Percentiles rank a stretch among this genome's conserved stretches.
phyloP scores from a whole-genome alignment of 225 moss, liverwort and hornwort genomes.

The Bryoerythrophyllum caledonicum region DNA sequence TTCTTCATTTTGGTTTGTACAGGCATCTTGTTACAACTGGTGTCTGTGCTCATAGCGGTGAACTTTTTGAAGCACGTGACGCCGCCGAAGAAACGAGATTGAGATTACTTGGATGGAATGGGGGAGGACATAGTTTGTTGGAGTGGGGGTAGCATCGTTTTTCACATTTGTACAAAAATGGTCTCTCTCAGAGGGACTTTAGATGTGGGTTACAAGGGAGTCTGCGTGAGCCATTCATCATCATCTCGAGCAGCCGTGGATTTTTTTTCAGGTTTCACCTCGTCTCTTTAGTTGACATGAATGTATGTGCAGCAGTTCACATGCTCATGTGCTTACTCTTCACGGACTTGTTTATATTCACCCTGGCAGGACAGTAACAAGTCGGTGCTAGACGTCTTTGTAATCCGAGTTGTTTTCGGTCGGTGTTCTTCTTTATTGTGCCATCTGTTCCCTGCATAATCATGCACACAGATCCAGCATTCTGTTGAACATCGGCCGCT shows the following conservation, averaged over 20 bases:
- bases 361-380: slow-evolving; percentile 31
- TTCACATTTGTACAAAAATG: slow-evolving; percentile 36
- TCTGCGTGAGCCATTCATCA: slow-evolving; percentile 19
- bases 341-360: slow-evolving; percentile 34
- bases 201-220: slow-evolving; percentile 26
- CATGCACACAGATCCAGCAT: slow-evolving; percentile 18
- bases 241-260: slow-evolving; percentile 20
- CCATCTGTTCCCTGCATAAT: slow-evolving; percentile 31
- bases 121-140: slow-evolving; percentile 12
- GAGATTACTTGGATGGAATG: slow-evolving; percentile 5
- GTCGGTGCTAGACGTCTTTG: slow-evolving; percentile 28
- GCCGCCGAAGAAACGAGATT: slow-evolving; percentile 45
- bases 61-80: slow-evolving; percentile 53
- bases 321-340: slow-evolving; percentile 11
- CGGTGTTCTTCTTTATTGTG: slow-evolving; percentile 38
- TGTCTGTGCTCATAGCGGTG: slow-evolving; percentile 41
- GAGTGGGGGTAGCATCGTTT: slow-evolving; percentile 14
- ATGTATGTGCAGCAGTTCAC: slow-evolving; percentile 30
- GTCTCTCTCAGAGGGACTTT: slow-evolving; percentile 21
- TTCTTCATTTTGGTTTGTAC: slow-evolving; percentile 2
- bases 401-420: slow-evolving; percentile 26
- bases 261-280: slow-evolving; percentile 46
- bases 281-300: slow-evolving; percentile 22
- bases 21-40: slow-evolving; percentile 51
- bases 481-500: slow-evolving; percentile 14